Conservation (phyloP, 2,329 filamentous ascomycete species). For the Pseudovirgaria hyperparasitica region DNA sequence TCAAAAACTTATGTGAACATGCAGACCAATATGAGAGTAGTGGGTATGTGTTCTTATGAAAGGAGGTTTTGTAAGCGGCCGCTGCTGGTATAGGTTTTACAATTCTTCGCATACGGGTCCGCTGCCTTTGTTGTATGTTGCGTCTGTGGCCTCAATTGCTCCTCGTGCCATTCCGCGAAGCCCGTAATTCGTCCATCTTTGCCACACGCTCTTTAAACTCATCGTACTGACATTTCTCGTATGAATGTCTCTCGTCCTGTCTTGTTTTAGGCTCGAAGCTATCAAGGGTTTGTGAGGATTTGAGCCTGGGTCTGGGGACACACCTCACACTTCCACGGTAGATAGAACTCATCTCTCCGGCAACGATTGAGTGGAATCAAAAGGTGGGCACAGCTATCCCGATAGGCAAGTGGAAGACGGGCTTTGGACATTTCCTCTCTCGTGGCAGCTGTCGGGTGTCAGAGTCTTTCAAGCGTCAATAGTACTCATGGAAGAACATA, state of each 20-base stretch:
- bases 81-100: constrained; percentile 23
- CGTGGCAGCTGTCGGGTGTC: constrained; percentile 54
- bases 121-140: background rate
- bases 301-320: background rate
- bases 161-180: constrained; percentile 67
- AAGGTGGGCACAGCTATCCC: constrained; percentile 90
- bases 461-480: constrained; percentile 16
- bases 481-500: constrained; percentile 9
- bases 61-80: constrained; percentile 1
- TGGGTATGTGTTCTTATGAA: constrained; percentile 1
- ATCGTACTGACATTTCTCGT: constrained; percentile 98
- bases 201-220: constrained; percentile 97
- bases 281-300: background rate
- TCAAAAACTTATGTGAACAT: too few relatives aligned
- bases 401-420: constrained; percentile 75
- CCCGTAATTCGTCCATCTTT: constrained; percentile 96
- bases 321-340: constrained; percentile 97
- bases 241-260: constrained; percentile 89
- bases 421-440: constrained; percentile 91
- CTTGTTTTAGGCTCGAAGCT: background rate
- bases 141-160: constrained; percentile 52
- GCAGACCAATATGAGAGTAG: too few relatives aligned
- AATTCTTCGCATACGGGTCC: constrained; percentile 4
- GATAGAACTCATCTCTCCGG: constrained; percentile 80
- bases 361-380: constrained; percentile 93